These are phyloP conservation scores for Cryphonectria radicalis DNA, from an alignment of 2,329 filamentous ascomycete genomes.

Conservation along the genomic window DNA sequence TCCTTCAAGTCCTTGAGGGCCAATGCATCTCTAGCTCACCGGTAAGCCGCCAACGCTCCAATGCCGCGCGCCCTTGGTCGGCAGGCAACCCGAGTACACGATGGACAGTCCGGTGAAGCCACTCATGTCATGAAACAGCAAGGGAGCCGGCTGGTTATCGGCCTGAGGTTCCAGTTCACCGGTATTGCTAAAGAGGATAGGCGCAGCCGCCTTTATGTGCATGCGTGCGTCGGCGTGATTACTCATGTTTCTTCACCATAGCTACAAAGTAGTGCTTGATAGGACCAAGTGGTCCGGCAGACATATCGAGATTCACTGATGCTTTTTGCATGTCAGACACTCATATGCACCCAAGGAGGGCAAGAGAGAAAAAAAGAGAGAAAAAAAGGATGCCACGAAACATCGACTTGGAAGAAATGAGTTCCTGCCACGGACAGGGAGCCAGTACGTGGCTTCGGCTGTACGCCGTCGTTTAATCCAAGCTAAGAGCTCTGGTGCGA, in stretches of 20 bases:
- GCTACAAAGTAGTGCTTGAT: not conserved
- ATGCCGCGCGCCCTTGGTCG: not conserved
- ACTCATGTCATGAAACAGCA: too few species aligned
- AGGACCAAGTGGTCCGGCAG: not conserved
- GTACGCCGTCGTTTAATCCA: not conserved
- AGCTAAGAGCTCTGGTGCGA: not conserved
- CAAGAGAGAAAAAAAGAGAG: not conserved
- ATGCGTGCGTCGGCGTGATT: not conserved
- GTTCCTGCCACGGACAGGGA: not conserved
- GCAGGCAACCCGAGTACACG: not conserved
- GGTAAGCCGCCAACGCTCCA: not conserved
- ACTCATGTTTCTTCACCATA: not conserved
- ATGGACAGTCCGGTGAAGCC: not conserved
- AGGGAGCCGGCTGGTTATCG: not conserved
- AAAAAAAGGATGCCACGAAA: not conserved
- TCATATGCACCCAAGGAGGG: not conserved
- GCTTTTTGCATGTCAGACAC: not conserved
- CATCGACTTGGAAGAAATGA: not conserved
- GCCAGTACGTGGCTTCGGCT: not conserved
- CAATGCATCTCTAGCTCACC: not conserved
- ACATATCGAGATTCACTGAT: not conserved
- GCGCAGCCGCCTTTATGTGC: not conserved
- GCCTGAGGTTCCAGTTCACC: not conserved
- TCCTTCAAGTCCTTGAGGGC: not conserved
- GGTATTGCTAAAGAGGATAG: not conserved